Percentiles rank a stretch among this genome's conserved stretches.
Evolutionary conservation across 140 eudicot genomes (phyloP).

Genomic region (Flaveria floridana): DNA sequence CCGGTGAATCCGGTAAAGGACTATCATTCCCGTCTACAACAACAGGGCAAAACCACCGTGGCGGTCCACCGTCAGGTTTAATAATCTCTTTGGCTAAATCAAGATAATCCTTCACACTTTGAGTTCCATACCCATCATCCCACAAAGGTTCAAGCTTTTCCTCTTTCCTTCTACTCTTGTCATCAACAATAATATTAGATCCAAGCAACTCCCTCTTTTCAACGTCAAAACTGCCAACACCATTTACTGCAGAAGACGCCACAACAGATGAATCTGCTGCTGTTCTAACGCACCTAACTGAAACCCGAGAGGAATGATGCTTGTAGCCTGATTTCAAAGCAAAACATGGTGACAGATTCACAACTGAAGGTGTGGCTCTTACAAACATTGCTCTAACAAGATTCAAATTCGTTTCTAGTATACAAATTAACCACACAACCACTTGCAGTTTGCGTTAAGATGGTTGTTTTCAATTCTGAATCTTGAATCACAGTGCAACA

Average conservation of each 20-base stretch:
- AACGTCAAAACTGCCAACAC: conserved; percentile 22
- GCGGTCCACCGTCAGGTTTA: conserved; percentile 87
- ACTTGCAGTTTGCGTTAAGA: background rate
- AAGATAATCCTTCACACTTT: conserved; percentile 83
- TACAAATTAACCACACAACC: background rate
- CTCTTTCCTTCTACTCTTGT: conserved; percentile 27
- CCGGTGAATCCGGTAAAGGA: conserved; percentile 64
- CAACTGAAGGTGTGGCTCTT: conserved; percentile 42
- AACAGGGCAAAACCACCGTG: conserved; percentile 88
- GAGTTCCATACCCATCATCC: conserved; percentile 93
- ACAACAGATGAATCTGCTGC: conserved; percentile 42
- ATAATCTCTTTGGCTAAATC: conserved; percentile 61
- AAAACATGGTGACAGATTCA: conserved; percentile 44
- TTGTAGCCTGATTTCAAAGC: conserved; percentile 34
- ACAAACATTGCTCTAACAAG: conserved; percentile 37
- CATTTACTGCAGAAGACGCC: too few relatives aligned
- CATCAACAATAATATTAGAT: conserved; percentile 25
- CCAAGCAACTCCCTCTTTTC: conserved; percentile 40
- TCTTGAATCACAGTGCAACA: background rate
- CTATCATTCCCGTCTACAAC: conserved; percentile 45
- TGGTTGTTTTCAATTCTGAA: background rate
- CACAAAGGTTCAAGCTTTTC: conserved; percentile 68
- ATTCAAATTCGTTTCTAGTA: background rate
- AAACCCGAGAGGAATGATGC: conserved; percentile 32
- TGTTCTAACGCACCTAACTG: conserved; percentile 37